Evolutionary conservation across 345 rosid genomes (phyloP).

Genomic region (Sapria himalayana): DNA sequence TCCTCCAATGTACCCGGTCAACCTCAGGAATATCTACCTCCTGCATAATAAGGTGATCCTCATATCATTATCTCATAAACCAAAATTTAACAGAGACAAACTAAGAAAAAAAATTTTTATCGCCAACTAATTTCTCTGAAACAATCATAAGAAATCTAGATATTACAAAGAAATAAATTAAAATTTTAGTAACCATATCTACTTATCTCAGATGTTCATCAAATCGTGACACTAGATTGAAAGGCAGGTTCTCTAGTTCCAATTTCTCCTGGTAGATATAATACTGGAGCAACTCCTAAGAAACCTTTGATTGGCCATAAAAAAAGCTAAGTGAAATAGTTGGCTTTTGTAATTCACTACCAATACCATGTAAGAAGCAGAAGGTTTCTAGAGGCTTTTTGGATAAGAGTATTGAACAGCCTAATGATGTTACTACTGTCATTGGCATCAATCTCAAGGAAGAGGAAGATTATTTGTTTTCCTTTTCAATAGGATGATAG

Average conservation of each 20-base stretch:
- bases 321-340: slow-evolving; percentile 67
- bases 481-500: slow-evolving; percentile 71
- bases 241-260: slow-evolving; percentile 40
- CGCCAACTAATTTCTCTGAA: no score
- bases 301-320: slow-evolving; percentile 57
- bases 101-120: no score
- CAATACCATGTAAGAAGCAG: slow-evolving; percentile 74
- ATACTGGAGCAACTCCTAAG: slow-evolving; percentile 40
- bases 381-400: slow-evolving; percentile 50
- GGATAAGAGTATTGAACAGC: slow-evolving; percentile 97
- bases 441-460: slow-evolving; percentile 97
- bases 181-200: no score
- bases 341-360: slow-evolving; percentile 65
- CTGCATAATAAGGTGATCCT: no score
- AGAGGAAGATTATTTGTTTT: slow-evolving; percentile 88
- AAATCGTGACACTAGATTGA: no score
- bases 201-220: no score
- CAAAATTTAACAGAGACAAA: no score
- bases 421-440: slow-evolving; percentile 96
- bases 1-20: no score
- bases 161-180: no score
- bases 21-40: no score
- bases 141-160: no score
- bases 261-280: slow-evolving; percentile 29
- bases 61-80: no score